A percentile compares a stretch with the other conserved stretches of the same genome.
Evolutionary conservation across 2,329 filamentous ascomycete species (phyloP).

Genomic region (Aspergillus bombycis): DNA sequence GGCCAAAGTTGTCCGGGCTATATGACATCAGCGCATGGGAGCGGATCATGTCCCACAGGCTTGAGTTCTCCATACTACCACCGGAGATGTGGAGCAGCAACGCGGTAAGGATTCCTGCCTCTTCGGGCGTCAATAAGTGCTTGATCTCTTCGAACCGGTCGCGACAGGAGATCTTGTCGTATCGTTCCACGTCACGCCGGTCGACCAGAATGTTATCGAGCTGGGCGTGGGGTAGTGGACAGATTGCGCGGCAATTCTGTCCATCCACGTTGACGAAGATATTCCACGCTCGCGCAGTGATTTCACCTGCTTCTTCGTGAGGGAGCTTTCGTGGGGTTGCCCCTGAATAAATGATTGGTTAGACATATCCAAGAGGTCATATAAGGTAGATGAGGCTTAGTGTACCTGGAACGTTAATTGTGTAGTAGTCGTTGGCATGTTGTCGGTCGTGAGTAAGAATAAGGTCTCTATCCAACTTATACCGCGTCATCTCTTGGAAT

Average conservation of each 20-base stretch:
- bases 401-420: conserved; percentile 13
- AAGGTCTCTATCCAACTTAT: conserved; percentile 13
- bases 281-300: conserved; percentile 26
- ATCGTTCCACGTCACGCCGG: conserved; percentile 15
- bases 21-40: conserved; percentile 24
- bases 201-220: conserved; percentile 21
- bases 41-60: conserved; percentile 27
- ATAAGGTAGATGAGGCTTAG: background rate
- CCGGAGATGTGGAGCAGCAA: conserved; percentile 31
- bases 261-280: conserved; percentile 31
- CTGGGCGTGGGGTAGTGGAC: conserved; percentile 27
- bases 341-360: background rate
- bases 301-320: conserved; percentile 31
- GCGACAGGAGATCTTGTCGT: conserved; percentile 30
- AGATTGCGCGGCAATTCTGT: conserved; percentile 23
- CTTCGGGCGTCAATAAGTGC: conserved; percentile 32
- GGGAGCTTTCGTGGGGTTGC: background rate
- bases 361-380: too few relatives aligned
- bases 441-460: conserved; percentile 3
- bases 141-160: conserved; percentile 34
- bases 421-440: conserved; percentile 17
- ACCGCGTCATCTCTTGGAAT: conserved; percentile 10
- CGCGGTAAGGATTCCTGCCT: conserved; percentile 27
- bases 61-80: conserved; percentile 26
- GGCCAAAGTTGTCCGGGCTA: conserved; percentile 14